Percentiles rank a stretch among this genome's conserved stretches.
Evolutionary conservation across 768 basidiomycete species (phyloP).

Genomic region (Jaapia argillacea): DNA sequence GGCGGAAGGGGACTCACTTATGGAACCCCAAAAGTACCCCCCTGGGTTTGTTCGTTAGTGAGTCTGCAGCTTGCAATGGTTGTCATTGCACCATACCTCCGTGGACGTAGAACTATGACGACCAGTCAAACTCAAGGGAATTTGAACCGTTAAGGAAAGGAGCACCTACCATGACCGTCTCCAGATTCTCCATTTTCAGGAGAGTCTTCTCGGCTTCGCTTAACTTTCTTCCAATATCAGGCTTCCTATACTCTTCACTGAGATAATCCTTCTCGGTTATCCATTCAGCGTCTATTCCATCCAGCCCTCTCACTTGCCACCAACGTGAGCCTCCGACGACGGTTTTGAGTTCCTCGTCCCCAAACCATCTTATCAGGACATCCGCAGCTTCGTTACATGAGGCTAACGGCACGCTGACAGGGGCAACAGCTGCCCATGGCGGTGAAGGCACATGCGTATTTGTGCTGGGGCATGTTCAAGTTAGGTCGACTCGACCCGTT

Average conservation of each 20-base stretch:
- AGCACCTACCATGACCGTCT: conserved; percentile 42
- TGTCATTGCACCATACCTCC: conserved; percentile 31
- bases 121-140: too few species aligned
- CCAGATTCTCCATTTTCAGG: conserved; percentile 42
- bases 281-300: conserved; percentile 61
- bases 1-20: conserved; percentile 28
- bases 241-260: conserved; percentile 9
- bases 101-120: conserved; percentile 49
- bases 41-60: conserved; percentile 22
- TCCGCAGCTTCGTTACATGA: conserved; percentile 57
- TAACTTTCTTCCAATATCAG: conserved; percentile 21
- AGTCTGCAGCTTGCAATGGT: not conserved
- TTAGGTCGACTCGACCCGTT: too few species aligned
- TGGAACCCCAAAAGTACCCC: conserved; percentile 59
- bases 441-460: conserved; percentile 66
- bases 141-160: too few species aligned
- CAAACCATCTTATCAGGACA: conserved; percentile 58
- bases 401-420: conserved; percentile 45
- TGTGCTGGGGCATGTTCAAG: conserved; percentile 28
- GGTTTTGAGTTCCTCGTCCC: conserved; percentile 54
- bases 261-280: conserved; percentile 42
- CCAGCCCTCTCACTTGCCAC: conserved; percentile 75
- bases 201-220: conserved; percentile 29
- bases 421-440: conserved; percentile 50
- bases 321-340: conserved; percentile 71